Evolutionary conservation across 2,329 filamentous ascomycete species (phyloP), one percentile per base, ranked within the genome.

Genomic region (Neopestalotiopsis rosae): DNA sequence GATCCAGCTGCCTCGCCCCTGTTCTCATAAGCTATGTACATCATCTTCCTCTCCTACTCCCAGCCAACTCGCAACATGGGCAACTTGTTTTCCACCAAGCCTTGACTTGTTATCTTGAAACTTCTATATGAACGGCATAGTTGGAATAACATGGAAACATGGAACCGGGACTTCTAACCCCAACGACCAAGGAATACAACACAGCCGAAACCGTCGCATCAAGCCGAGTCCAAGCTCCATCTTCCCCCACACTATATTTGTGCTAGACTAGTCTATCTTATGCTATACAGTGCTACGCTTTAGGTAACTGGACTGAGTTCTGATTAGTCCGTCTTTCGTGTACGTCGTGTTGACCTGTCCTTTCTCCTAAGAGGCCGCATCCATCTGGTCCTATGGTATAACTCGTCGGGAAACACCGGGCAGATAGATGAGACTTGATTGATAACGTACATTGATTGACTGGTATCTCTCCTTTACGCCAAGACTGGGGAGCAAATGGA

Each of bases 391-490:
- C 45, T 28, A 24, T 52, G 34, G 24, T 30, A 28, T 28, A 63
- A n/a, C 34, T 40, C 34, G 4, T 66, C 63, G 63, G 63, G 30
- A 66, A 66, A 24, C 63, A 58, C 17, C 63, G 63, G 63, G n/a
- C 45, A 52, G 45, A 17, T 14, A 52, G n/a, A 52, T 12, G 45
- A 52, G 45, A 52, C 45, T 17, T 28, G 24, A 28, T 20, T 52
- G 5, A 52, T 52, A 20, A 20, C 45, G 20, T 52, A 52, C 7
- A 52, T 52, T 17, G 34, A n/a, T 52, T 17, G 34, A n/a, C 45
- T 52, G 7, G 17, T 49, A 14, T 38, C 45, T 65, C 38, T 13
- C 32, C 62, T 49, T 52, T 4, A 17, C 45, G 45, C 45, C 45
- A 52, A 52, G 45, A 24, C 17, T 7, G 20, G 45, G 7, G 17